Conservation (phyloP, 2,329 filamentous ascomycete species). For the Pseudocercospora cruenta region DNA sequence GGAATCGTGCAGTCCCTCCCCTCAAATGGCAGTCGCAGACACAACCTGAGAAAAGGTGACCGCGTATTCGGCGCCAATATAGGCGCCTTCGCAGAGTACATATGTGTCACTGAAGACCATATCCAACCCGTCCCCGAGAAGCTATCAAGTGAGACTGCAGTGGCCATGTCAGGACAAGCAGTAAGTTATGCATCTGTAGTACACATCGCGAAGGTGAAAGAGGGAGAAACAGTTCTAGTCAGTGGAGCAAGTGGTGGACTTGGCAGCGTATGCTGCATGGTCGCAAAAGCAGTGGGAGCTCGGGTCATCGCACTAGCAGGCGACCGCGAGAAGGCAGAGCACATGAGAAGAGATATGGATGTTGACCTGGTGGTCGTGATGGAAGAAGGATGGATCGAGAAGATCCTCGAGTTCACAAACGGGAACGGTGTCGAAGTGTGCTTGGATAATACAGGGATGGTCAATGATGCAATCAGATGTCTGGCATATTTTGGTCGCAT, state of each 20-base stretch:
- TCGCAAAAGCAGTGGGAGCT: constrained; percentile 58
- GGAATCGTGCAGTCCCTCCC: constrained; percentile 54
- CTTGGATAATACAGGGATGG: constrained; percentile 62
- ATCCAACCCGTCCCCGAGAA: constrained; percentile 51
- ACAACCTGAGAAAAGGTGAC: constrained; percentile 50
- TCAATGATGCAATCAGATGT: constrained; percentile 59
- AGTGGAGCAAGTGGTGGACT: constrained; percentile 60
- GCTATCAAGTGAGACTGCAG: constrained; percentile 55
- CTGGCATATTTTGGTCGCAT: constrained; percentile 58
- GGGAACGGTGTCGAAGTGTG: constrained; percentile 60
- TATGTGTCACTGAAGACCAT: constrained; percentile 46
- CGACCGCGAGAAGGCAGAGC: constrained; percentile 48
- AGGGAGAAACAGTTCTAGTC: constrained; percentile 57
- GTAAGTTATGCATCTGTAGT: constrained; percentile 59
- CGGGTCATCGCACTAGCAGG: constrained; percentile 59
- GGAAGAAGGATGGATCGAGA: constrained; percentile 56
- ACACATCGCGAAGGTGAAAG: constrained; percentile 45
- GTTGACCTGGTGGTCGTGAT: constrained; percentile 44
- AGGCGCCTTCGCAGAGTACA: constrained; percentile 59
- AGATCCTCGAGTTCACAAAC: constrained; percentile 52
- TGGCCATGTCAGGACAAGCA: constrained; percentile 58
- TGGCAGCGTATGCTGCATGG: constrained; percentile 60
- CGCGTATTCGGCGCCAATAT: constrained; percentile 58
- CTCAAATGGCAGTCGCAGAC: constrained; percentile 12
- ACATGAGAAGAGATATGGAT: constrained; percentile 35